phyloP scores from a whole-genome alignment of 1,284 basidiomycete species.

The Tilletia indica region DNA sequence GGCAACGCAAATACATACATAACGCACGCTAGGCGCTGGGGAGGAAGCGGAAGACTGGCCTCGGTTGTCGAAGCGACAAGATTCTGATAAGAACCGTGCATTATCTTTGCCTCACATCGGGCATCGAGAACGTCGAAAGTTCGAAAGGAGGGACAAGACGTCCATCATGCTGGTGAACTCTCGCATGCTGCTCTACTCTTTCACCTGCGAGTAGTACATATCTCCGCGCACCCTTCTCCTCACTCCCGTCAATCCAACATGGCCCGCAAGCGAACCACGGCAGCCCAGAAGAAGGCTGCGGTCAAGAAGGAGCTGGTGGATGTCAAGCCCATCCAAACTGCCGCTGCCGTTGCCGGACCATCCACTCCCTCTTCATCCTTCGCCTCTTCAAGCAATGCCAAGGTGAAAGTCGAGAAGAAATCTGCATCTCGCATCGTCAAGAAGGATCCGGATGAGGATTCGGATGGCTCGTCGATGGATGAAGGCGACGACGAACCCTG shows the following conservation, averaged over 20 bases:
- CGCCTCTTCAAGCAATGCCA: background rate
- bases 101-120: too few species aligned
- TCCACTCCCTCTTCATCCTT: background rate
- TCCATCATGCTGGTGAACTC: too few species aligned
- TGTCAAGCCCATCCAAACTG: background rate
- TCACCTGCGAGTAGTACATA: too few species aligned
- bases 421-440: background rate
- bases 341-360: background rate
- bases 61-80: too few species aligned
- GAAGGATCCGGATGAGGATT: background rate
- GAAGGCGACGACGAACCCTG: background rate
- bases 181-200: too few species aligned
- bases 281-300: background rate
- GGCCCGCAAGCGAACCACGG: background rate
- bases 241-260: background rate
- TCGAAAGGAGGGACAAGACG: too few species aligned
- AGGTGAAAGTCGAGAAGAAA: background rate
- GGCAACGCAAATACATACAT: too few species aligned
- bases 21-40: too few species aligned
- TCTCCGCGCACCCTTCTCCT: too few species aligned
- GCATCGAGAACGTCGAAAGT: too few species aligned
- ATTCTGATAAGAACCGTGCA: too few species aligned
- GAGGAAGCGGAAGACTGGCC: too few species aligned
- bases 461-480: background rate
- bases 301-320: conserved; percentile 5